Evolutionary conservation across 768 basidiomycete genomes (phyloP).

Genomic region (Pleurotus tuoliensis): DNA sequence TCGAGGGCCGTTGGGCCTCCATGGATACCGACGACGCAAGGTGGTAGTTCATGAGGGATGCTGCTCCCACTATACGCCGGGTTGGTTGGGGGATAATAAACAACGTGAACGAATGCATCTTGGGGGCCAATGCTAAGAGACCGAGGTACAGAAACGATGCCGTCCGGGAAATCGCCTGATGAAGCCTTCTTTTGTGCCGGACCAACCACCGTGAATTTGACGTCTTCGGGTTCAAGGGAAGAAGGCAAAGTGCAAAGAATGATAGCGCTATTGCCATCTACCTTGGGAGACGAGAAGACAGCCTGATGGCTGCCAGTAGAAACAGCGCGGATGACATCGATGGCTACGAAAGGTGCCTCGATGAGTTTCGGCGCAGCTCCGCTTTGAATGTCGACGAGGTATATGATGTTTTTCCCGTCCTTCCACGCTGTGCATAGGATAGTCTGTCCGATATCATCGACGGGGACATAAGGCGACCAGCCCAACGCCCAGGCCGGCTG

Average conservation of each 20-base stretch:
- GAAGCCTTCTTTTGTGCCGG: background rate
- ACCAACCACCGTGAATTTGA: constrained; percentile 13
- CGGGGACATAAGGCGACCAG: constrained; percentile 40
- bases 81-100: constrained; percentile 68
- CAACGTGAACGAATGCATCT: constrained; percentile 49
- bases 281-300: constrained; percentile 41
- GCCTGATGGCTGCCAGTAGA: constrained; percentile 24
- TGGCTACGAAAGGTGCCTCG: constrained; percentile 38
- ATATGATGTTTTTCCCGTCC: constrained; percentile 37
- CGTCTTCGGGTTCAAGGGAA: constrained; percentile 13
- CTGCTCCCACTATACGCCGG: constrained; percentile 50
- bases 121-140: constrained; percentile 39
- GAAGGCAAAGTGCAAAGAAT: constrained; percentile 30
- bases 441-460: constrained; percentile 30
- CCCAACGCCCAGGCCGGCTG: constrained; percentile 54
- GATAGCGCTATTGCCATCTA: constrained; percentile 31
- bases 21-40: constrained; percentile 61
- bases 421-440: constrained; percentile 35
- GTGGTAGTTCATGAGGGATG: constrained; percentile 54
- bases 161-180: constrained; percentile 20
- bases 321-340: constrained; percentile 32
- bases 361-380: constrained; percentile 26
- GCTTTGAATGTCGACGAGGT: constrained; percentile 31
- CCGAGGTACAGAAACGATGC: constrained; percentile 43
- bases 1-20: constrained; percentile 65